Evolutionary conservation across 345 rosid species (phyloP).

Genomic region (Pistacia atlantica): DNA sequence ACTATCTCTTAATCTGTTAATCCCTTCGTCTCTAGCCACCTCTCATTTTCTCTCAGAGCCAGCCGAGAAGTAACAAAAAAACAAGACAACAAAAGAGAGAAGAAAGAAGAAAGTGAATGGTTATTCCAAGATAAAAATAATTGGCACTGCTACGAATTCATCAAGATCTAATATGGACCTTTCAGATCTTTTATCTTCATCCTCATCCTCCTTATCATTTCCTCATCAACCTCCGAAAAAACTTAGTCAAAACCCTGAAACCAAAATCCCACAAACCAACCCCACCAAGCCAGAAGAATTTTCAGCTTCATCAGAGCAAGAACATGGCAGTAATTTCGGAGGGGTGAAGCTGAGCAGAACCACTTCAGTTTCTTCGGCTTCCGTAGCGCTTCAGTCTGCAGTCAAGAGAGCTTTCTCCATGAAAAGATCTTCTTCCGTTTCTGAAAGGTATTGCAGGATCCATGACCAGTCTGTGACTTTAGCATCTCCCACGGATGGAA

Average conservation of each 20-base stretch:
- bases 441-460: conserved; percentile 80
- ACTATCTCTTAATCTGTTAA: too few relatives aligned
- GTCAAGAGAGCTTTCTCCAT: conserved; percentile 66
- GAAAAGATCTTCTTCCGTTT: conserved; percentile 81
- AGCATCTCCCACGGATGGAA: conserved; percentile 43
- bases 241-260: not conserved
- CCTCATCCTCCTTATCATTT: not conserved
- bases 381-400: conserved; percentile 39
- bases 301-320: not conserved
- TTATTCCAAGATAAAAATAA: conserved; percentile 44
- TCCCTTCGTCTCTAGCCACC: not conserved
- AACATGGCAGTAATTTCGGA: conserved; percentile 22
- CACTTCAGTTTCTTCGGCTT: conserved; percentile 51
- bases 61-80: not conserved
- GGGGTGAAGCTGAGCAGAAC: conserved; percentile 49
- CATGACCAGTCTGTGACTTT: conserved; percentile 63
- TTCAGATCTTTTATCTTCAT: conserved; percentile 32
- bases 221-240: conserved; percentile 14
- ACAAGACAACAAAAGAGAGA: not conserved
- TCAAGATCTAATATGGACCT: conserved; percentile 40
- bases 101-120: conserved; percentile 31
- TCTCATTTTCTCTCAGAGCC: not conserved
- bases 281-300: conserved; percentile 11
- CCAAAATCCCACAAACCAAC: not conserved
- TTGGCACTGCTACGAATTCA: conserved; percentile 12